Evolutionary conservation across 805 yeast species (phyloP).

Genomic region (Myxozyma kluyveri): DNA sequence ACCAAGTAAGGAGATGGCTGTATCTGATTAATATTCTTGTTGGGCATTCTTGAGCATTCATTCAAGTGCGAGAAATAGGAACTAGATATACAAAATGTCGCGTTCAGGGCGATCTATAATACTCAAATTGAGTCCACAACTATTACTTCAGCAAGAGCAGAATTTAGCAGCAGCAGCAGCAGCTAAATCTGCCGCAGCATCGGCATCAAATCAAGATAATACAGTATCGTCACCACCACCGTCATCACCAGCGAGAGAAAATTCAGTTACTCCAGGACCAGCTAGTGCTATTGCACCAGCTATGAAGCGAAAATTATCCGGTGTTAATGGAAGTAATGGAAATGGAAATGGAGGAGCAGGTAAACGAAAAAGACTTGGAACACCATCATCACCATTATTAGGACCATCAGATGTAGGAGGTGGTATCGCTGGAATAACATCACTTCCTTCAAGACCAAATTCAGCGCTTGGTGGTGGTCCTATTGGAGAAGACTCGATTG

Average conservation of each 20-base stretch:
- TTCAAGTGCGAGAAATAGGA: too few species aligned
- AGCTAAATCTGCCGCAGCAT: constrained; percentile 6
- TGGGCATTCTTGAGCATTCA: too few species aligned
- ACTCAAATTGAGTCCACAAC: constrained; percentile 21
- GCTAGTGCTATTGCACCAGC: background rate
- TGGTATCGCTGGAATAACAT: background rate
- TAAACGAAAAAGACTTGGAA: constrained; percentile 14
- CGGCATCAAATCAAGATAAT: constrained; percentile 3
- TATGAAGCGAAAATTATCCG: constrained; percentile 8
- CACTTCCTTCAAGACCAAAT: background rate
- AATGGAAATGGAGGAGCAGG: too few species aligned
- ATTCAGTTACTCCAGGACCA: constrained; percentile 1
- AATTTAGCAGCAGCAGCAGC: background rate
- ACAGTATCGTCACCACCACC: background rate
- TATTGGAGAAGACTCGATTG: background rate
- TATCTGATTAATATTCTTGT: too few species aligned
- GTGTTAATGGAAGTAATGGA: background rate
- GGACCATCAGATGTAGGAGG: constrained; percentile 2
- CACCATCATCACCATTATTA: constrained; percentile 20
- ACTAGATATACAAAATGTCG: too few species aligned
- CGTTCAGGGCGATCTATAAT: constrained; percentile 17
- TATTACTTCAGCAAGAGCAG: constrained; percentile 19
- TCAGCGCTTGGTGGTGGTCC: background rate
- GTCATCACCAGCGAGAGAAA: constrained; percentile 8
- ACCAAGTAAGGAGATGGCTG: too few species aligned